Conservation (phyloP, 805 yeast genomes). For the Saturnispora hagleri region DNA sequence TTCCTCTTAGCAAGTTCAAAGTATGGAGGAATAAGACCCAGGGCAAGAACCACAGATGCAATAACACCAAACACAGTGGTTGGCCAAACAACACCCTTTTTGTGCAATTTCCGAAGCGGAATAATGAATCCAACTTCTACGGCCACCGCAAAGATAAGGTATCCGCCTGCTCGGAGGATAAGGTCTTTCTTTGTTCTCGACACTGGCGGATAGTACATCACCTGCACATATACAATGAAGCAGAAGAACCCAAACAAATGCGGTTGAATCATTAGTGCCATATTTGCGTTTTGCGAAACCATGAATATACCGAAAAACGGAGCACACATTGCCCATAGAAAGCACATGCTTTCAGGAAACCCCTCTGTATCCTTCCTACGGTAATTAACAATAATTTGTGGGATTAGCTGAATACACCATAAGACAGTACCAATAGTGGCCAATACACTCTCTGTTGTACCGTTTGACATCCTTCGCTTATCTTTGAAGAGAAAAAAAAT, state of each 20-base stretch:
- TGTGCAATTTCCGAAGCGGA: slow-evolving; percentile 40
- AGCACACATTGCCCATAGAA: slow-evolving; percentile 66
- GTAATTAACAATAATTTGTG: slow-evolving; percentile 63
- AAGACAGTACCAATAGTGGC: slow-evolving; percentile 85
- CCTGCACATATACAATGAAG: slow-evolving; percentile 38
- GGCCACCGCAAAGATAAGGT: slow-evolving; percentile 30
- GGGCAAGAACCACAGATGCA: slow-evolving; percentile 40
- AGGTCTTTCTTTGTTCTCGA: slow-evolving; percentile 26
- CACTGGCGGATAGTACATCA: slow-evolving; percentile 46
- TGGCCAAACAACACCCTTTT: slow-evolving; percentile 37
- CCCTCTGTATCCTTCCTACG: slow-evolving; percentile 75
- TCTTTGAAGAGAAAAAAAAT: neutral
- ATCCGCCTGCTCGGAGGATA: slow-evolving; percentile 23
- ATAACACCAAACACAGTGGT: slow-evolving; percentile 37
- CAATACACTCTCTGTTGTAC: slow-evolving; percentile 56
- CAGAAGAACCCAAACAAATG: slow-evolving; percentile 46
- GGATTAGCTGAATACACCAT: slow-evolving; percentile 89
- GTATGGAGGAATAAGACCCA: slow-evolving; percentile 48
- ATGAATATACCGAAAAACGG: slow-evolving; percentile 47
- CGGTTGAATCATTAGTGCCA: slow-evolving; percentile 46
- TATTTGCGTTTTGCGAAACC: slow-evolving; percentile 37
- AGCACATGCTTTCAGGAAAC: slow-evolving; percentile 79
- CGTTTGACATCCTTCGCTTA: neutral
- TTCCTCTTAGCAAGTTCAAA: slow-evolving; percentile 42
- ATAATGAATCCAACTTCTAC: slow-evolving; percentile 42